These are phyloP conservation scores for Magnusiomyces magnusii DNA, from an alignment of 1,139 yeast genomes.

Conservation along the genomic window DNA sequence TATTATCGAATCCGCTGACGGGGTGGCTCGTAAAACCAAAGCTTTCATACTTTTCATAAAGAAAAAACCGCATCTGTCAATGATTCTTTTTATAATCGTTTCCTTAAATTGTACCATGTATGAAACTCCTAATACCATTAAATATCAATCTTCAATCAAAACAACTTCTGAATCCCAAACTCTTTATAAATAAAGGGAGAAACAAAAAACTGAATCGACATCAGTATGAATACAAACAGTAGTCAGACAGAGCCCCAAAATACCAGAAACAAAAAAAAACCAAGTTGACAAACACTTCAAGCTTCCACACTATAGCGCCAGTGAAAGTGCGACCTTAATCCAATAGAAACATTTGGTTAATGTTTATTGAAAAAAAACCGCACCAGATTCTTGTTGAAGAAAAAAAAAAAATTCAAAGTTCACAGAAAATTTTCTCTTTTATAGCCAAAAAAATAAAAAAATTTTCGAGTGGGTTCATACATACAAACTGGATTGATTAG, in stretches of 20 bases:
- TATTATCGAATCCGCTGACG: constrained; percentile 36
- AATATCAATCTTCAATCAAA: constrained; percentile 17
- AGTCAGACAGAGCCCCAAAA: not conserved
- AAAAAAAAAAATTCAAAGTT: constrained; percentile 18
- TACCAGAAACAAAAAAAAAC: constrained; percentile 2
- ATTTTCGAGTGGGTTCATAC: no score
- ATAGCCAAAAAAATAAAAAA: no score
- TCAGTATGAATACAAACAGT: constrained; percentile 11
- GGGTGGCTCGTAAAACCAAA: constrained; percentile 29
- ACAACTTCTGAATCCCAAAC: constrained; percentile 22
- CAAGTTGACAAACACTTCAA: constrained; percentile 16
- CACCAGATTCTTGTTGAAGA: constrained; percentile 12
- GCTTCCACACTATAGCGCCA: constrained; percentile 30
- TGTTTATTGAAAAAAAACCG: constrained; percentile 11
- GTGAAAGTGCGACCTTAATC: constrained; percentile 18
- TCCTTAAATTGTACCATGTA: constrained; percentile 1
- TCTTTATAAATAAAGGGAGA: constrained; percentile 25
- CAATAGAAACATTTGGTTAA: constrained; percentile 11
- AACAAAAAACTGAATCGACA: constrained; percentile 11
- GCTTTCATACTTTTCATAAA: constrained; percentile 22
- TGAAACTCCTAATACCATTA: constrained; percentile 17
- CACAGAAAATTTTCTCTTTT: not conserved
- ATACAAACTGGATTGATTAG: no score
- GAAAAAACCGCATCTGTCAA: not conserved
- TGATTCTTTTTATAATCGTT: no score